Conservation (phyloP, 768 basidiomycete species). For the Tremella yokohamensis region DNA sequence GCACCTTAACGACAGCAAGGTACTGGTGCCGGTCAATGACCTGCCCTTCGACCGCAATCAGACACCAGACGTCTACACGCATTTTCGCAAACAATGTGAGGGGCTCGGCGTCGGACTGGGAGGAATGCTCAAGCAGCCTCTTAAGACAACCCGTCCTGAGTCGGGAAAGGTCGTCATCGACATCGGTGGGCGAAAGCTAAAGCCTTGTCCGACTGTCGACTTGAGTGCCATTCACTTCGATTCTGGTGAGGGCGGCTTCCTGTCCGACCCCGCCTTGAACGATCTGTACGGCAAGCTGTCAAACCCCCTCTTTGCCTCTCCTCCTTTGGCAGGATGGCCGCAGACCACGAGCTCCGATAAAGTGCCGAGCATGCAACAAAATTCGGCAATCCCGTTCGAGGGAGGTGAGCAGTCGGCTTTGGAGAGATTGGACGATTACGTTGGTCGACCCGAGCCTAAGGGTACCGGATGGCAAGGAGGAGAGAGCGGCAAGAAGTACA, state of each 20-base stretch:
- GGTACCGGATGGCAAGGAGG: conserved; percentile 28
- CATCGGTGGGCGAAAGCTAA: conserved; percentile 25
- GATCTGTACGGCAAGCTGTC: conserved; percentile 32
- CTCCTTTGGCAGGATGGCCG: conserved; percentile 40
- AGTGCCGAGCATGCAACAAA: conserved; percentile 19
- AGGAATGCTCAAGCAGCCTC: conserved; percentile 48
- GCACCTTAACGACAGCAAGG: conserved; percentile 41
- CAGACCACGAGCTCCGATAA: background rate
- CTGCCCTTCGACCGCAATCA: conserved; percentile 43
- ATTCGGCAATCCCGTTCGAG: conserved; percentile 49
- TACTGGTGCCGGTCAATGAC: conserved; percentile 46
- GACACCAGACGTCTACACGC: conserved; percentile 54
- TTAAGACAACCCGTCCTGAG: conserved; percentile 24
- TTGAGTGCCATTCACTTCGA: conserved; percentile 10
- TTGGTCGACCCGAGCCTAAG: conserved; percentile 27
- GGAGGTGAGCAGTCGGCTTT: conserved; percentile 50
- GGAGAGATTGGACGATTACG: conserved; percentile 50
- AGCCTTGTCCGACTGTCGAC: conserved; percentile 40
- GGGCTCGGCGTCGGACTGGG: conserved; percentile 41
- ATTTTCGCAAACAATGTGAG: conserved; percentile 54
- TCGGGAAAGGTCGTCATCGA: conserved; percentile 14
- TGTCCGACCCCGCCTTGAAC: conserved; percentile 21
- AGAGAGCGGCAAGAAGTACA: conserved; percentile 47
- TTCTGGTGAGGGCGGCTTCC: conserved; percentile 16
- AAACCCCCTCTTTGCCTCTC: conserved; percentile 40